phyloP scores from a whole-genome alignment of 345 rosid species.

The Citrus sinensis region DNA sequence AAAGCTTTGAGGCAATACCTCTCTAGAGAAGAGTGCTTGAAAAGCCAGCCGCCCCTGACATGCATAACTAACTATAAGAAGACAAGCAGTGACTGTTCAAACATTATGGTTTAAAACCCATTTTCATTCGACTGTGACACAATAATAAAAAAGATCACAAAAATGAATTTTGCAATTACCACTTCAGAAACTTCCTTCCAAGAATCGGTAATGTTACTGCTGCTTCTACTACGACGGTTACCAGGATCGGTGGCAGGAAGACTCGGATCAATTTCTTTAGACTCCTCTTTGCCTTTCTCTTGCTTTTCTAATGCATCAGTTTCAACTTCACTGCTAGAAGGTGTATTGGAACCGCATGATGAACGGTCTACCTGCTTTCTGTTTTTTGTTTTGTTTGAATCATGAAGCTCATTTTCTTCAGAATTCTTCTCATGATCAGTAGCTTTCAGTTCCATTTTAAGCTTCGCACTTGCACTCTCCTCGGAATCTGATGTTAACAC shows the following conservation, averaged over 20 bases:
- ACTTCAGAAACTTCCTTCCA: constrained; percentile 91
- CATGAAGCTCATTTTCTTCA: constrained; percentile 47
- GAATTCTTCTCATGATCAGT: constrained; percentile 36
- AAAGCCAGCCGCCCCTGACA: constrained; percentile 90
- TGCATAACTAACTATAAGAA: neutral
- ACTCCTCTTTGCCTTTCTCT: constrained; percentile 45
- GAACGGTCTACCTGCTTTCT: constrained; percentile 85
- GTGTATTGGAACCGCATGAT: constrained; percentile 88
- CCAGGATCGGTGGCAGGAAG: constrained; percentile 37
- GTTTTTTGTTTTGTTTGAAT: constrained; percentile 44
- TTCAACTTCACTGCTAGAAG: constrained; percentile 85
- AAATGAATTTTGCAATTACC: constrained; percentile 34
- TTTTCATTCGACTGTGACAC: neutral
- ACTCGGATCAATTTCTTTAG: constrained; percentile 52
- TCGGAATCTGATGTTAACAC: constrained; percentile 48
- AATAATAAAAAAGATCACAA: neutral
- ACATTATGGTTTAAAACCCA: neutral
- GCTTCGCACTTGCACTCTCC: constrained; percentile 50
- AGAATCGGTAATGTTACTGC: constrained; percentile 47
- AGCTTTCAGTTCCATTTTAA: constrained; percentile 29
- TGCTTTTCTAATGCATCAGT: constrained; percentile 60
- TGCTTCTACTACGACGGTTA: constrained; percentile 63
- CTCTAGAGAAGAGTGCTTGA: constrained; percentile 82
- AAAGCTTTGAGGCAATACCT: constrained; percentile 88
- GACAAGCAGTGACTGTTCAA: neutral